phyloP scores from a whole-genome alignment of 108 stramenopile species.

The Conticribra weissflogii region DNA sequence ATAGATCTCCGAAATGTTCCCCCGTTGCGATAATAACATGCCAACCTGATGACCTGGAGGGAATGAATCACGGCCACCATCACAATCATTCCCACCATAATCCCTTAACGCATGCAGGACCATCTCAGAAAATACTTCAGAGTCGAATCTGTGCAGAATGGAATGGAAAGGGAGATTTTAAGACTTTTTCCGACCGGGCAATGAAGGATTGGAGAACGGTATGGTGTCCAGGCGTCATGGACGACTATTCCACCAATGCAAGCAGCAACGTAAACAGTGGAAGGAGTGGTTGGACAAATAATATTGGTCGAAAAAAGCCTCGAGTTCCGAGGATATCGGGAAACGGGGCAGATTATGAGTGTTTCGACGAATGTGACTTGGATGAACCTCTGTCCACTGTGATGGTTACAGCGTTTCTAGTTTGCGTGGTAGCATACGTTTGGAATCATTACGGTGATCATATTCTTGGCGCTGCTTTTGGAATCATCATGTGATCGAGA shows the following conservation, averaged over 20 bases:
- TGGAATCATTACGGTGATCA: constrained; percentile 38
- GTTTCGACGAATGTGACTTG: background rate
- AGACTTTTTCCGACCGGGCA: constrained; percentile 44
- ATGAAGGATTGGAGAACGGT: constrained; percentile 45
- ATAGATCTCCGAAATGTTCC: constrained; percentile 34
- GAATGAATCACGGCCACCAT: constrained; percentile 24
- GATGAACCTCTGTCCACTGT: constrained; percentile 37
- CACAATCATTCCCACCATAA: constrained; percentile 28
- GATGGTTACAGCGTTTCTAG: constrained; percentile 37
- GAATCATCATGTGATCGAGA: background rate
- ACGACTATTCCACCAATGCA: background rate
- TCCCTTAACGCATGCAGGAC: constrained; percentile 52
- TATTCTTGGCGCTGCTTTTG: too few species aligned
- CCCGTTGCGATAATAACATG: constrained; percentile 50
- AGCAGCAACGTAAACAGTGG: constrained; percentile 13
- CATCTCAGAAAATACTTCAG: constrained; percentile 51
- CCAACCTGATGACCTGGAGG: constrained; percentile 58
- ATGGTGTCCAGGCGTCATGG: constrained; percentile 16
- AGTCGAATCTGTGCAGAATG: constrained; percentile 53
- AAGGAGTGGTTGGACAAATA: background rate
- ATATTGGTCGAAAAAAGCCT: constrained; percentile 1
- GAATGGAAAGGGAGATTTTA: constrained; percentile 61
- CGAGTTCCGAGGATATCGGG: constrained; percentile 35
- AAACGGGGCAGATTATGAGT: constrained; percentile 16
- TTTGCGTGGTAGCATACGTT: constrained; percentile 25